phyloP scores from a whole-genome alignment of 2,329 filamentous ascomycete species.

The Akanthomyces uredinophilus region DNA sequence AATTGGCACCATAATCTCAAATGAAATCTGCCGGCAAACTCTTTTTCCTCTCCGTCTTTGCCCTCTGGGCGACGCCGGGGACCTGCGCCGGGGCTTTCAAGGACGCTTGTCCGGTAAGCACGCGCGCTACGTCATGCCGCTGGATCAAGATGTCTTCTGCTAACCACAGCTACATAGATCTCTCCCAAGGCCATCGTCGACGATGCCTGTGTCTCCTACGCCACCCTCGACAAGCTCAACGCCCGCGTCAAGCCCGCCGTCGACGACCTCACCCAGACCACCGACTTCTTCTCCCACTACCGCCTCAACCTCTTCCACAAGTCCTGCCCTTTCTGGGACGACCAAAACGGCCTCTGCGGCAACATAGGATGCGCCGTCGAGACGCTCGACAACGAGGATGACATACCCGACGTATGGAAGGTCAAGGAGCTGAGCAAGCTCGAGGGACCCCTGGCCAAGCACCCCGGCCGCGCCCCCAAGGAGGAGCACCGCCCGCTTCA shows the following conservation, averaged over 20 bases:
- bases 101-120: slow-evolving; percentile 51
- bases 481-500: slow-evolving; percentile 70
- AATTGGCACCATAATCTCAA: slow-evolving; percentile 4
- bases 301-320: slow-evolving; percentile 92
- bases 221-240: slow-evolving; percentile 82
- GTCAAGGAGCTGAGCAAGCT: slow-evolving; percentile 88
- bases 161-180: slow-evolving; percentile 57
- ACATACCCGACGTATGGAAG: slow-evolving; percentile 87
- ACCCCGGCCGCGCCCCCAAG: slow-evolving; percentile 73
- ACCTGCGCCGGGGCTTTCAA: slow-evolving; percentile 37
- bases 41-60: slow-evolving; percentile 53
- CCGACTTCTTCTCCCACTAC: slow-evolving; percentile 98
- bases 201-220: slow-evolving; percentile 92
- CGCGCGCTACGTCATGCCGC: slow-evolving; percentile 11
- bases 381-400: slow-evolving; percentile 90
- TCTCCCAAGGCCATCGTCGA: slow-evolving; percentile 84
- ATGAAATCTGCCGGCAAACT: slow-evolving; percentile 52
- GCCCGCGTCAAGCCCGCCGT: slow-evolving; percentile 68
- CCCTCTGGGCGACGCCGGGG: slow-evolving; percentile 46
- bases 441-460: slow-evolving; percentile 82
- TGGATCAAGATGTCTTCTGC: slow-evolving; percentile 21
- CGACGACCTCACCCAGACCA: slow-evolving; percentile 74
- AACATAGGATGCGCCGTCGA: slow-evolving; percentile 96
- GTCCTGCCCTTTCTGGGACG: slow-evolving; percentile 92
- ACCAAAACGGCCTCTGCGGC: slow-evolving; percentile 88